Percentiles rank a stretch among this genome's conserved stretches.
phyloP scores from a whole-genome alignment of 768 basidiomycete genomes.

The Hemileccinum impolitum region DNA sequence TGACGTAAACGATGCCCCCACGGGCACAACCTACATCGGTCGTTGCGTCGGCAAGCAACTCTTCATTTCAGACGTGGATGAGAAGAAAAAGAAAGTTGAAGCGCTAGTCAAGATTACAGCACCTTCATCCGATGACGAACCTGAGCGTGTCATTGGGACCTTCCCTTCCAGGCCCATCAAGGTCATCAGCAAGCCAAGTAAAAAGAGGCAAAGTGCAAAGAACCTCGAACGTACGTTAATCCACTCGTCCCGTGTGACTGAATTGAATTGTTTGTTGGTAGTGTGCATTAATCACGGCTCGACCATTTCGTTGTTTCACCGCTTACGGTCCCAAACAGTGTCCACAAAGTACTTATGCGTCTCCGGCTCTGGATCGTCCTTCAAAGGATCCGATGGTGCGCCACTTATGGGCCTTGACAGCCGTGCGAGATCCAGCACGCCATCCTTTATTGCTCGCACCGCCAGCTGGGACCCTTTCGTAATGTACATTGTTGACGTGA shows the following conservation, averaged over 20 bases:
- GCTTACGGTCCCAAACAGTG: slow-evolving; percentile 92
- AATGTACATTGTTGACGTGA: slow-evolving; percentile 96
- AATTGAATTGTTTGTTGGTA: slow-evolving; percentile 31
- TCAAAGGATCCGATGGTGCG: slow-evolving; percentile 91
- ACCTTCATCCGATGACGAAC: slow-evolving; percentile 73
- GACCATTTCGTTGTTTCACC: slow-evolving; percentile 92
- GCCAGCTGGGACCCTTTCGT: slow-evolving; percentile 95
- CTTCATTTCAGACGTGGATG: slow-evolving; percentile 92
- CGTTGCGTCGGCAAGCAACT: slow-evolving; percentile 93
- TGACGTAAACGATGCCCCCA: slow-evolving; percentile 74
- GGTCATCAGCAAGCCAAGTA: slow-evolving; percentile 97
- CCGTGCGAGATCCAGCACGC: slow-evolving; percentile 66
- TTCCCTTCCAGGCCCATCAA: slow-evolving; percentile 96
- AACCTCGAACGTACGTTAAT: slow-evolving; percentile 78
- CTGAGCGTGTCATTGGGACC: slow-evolving; percentile 79
- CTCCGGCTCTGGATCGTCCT: slow-evolving; percentile 86
- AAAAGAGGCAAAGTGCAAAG: slow-evolving; percentile 93
- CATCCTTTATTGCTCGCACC: slow-evolving; percentile 86
- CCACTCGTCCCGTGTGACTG: slow-evolving; percentile 10
- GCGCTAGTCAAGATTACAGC: slow-evolving; percentile 88
- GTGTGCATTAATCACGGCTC: slow-evolving; percentile 96
- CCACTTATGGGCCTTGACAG: slow-evolving; percentile 79
- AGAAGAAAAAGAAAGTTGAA: slow-evolving; percentile 94
- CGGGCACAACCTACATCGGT: slow-evolving; percentile 86
- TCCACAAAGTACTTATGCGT: slow-evolving; percentile 96